A percentile compares a stretch with the other conserved stretches of the same genome.
phyloP scores from a whole-genome alignment of 345 rosid species.

The Arabidopsis arenosa region DNA sequence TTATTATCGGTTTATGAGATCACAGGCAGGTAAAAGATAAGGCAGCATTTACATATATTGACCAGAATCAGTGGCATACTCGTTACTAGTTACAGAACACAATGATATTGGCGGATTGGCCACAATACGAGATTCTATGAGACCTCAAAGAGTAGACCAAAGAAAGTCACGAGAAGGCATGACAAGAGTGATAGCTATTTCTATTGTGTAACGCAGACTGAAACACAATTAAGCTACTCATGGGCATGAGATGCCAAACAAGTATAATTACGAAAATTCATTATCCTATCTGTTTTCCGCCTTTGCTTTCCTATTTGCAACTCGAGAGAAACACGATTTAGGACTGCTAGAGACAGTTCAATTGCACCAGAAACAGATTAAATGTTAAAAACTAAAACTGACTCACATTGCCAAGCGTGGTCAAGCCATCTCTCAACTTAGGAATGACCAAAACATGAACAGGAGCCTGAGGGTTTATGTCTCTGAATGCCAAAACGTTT shows the following conservation, averaged over 20 bases:
- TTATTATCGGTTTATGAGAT: not conserved
- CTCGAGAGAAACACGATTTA: not conserved
- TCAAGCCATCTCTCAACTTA: constrained; percentile 80
- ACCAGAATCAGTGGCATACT: not conserved
- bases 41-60: not conserved
- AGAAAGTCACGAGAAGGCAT: constrained; percentile 3
- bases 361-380: not conserved
- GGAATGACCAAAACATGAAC: constrained; percentile 91
- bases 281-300: too few relatives aligned
- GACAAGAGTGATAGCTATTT: not conserved
- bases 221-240: too few relatives aligned
- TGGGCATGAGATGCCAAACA: too few relatives aligned
- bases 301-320: too few relatives aligned
- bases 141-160: not conserved
- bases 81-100: constrained; percentile 5
- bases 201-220: too few relatives aligned
- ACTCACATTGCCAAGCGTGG: constrained; percentile 71
- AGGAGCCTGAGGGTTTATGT: constrained; percentile 85
- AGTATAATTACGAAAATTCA: too few relatives aligned
- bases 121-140: not conserved
- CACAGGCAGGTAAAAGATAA: not conserved
- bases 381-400: not conserved
- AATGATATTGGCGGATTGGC: not conserved
- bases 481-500: constrained; percentile 86
- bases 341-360: not conserved